Conservation (phyloP, 31 red algal genomes). For the Asparagopsis taxiformis region DNA sequence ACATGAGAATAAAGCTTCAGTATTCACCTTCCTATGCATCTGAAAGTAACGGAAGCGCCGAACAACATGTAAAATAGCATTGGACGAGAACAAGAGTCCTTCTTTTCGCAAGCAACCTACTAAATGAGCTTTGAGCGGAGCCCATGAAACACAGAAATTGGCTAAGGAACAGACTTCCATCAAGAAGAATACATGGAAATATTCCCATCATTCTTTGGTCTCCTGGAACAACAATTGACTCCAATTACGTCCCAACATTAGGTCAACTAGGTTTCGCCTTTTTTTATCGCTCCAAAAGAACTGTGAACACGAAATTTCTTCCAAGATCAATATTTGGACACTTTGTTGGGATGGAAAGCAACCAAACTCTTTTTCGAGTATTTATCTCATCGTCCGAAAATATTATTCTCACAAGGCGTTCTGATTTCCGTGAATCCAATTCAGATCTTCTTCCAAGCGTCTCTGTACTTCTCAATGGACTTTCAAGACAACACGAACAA, state of each 20-base stretch:
- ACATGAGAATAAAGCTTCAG: background rate
- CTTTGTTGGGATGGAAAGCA: conserved; percentile 20
- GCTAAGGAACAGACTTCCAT: conserved; percentile 10
- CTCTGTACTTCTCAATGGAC: background rate
- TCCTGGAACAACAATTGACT: background rate
- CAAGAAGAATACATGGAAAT: background rate
- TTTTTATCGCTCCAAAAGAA: background rate
- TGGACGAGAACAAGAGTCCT: background rate
- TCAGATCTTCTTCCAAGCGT: background rate
- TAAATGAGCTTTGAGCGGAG: conserved; percentile 1
- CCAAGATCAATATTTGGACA: background rate
- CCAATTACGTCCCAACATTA: background rate
- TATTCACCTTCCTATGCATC: background rate
- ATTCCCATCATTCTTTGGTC: background rate
- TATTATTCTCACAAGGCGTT: background rate
- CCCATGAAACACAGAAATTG: conserved; percentile 20
- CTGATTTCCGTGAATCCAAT: background rate
- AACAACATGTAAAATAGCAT: background rate
- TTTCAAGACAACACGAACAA: background rate
- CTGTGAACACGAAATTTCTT: background rate
- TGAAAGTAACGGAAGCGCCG: conserved; percentile 10
- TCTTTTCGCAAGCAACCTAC: background rate
- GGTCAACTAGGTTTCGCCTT: conserved; percentile 2
- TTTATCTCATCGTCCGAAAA: background rate
- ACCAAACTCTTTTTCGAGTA: conserved; percentile 1